These are phyloP conservation scores for Pseudoscleropodium purum DNA, from an alignment of 225 moss, liverwort and hornwort genomes.

Conservation along the genomic window DNA sequence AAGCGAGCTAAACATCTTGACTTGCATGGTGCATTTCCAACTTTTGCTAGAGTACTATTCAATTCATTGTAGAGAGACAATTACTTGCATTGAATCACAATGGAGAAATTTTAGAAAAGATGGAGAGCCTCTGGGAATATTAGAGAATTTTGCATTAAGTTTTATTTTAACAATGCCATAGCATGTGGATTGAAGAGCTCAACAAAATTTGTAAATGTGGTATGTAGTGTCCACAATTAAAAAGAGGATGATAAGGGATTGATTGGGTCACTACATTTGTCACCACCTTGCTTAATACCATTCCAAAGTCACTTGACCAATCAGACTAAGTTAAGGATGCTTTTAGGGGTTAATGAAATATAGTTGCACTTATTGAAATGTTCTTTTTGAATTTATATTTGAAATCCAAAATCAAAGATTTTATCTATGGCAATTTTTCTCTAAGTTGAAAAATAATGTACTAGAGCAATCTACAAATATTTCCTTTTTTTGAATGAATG, in stretches of 20 bases:
- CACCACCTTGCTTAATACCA: neutral
- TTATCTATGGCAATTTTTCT: neutral
- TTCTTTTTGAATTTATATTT: neutral
- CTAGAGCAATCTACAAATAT: neutral
- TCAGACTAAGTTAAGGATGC: neutral
- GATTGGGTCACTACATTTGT: neutral
- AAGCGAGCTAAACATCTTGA: accelerated
- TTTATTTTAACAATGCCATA: neutral
- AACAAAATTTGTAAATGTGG: neutral
- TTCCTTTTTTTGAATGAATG: neutral
- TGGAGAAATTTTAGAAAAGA: neutral
- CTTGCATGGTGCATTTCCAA: accelerated
- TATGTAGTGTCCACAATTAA: accelerated
- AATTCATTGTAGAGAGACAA: neutral
- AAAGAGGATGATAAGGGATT: neutral
- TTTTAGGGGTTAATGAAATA: neutral
- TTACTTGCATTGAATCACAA: neutral
- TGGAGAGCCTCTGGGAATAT: neutral
- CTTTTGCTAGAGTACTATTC: neutral
- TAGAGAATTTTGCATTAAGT: neutral
- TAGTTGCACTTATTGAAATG: neutral
- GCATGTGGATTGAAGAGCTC: neutral
- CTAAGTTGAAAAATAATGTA: neutral
- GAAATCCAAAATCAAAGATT: neutral
- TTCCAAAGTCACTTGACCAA: neutral